Evolutionary conservation across 2,329 filamentous ascomycete species (phyloP).

Genomic region (Pseudogymnoascus sp.): DNA sequence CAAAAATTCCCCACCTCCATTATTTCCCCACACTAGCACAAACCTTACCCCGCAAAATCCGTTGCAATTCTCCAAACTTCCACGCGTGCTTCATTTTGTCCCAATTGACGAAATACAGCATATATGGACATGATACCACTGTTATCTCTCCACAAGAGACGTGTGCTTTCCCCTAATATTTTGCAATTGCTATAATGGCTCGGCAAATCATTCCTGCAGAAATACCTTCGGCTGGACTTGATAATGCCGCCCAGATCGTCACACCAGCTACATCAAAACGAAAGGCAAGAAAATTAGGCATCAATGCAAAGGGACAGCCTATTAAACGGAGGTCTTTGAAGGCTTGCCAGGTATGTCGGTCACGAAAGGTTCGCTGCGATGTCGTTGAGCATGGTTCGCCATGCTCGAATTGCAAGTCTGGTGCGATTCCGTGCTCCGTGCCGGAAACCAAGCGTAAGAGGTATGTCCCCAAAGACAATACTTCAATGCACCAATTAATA

Average conservation of each 20-base stretch:
- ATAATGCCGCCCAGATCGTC: not conserved
- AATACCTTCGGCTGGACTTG: not conserved
- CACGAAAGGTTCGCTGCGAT: slow-evolving; percentile 3
- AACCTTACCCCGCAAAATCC: not conserved
- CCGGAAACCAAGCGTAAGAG: slow-evolving; percentile 4
- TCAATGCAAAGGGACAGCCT: not conserved
- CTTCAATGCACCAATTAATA: not conserved
- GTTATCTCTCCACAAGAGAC: not conserved
- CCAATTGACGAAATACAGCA: not conserved
- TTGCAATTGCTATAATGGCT: not conserved
- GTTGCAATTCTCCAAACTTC: not conserved
- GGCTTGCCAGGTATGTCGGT: not conserved
- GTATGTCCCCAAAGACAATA: not conserved
- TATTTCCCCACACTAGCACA: not conserved
- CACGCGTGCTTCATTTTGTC: not conserved
- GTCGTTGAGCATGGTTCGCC: not conserved
- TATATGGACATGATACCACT: not conserved
- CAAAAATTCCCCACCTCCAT: not conserved
- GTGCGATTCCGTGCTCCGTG: not conserved
- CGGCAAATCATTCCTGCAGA: not conserved
- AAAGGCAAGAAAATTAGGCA: not conserved
- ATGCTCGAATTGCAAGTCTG: slow-evolving; percentile 1
- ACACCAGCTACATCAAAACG: not conserved
- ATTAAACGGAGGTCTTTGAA: not conserved
- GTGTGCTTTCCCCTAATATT: not conserved